Percentiles rank a stretch among this genome's conserved stretches.
These are phyloP conservation scores for Alternaria brassicae DNA, from an alignment of 2,329 filamentous ascomycete species.

Conservation along the genomic window DNA sequence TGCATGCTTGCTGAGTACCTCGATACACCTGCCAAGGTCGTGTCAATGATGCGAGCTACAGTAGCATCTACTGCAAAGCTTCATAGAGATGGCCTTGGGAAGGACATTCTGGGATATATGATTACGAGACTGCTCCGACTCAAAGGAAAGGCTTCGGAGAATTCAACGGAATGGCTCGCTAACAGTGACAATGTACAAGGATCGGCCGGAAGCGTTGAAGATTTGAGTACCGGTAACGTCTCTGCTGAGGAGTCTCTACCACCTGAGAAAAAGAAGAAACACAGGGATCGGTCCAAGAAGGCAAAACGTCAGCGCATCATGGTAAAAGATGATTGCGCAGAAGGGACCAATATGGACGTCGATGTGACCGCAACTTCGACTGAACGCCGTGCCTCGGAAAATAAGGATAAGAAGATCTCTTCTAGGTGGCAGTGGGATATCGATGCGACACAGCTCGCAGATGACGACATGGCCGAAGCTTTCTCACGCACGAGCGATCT, in stretches of 20 bases:
- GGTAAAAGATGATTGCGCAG: neutral
- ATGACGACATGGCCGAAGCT: neutral
- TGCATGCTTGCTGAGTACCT: slow-evolving; percentile 31
- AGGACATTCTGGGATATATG: slow-evolving; percentile 7
- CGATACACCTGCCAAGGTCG: slow-evolving; percentile 22
- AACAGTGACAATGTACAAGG: neutral
- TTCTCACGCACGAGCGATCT: slow-evolving; percentile 30
- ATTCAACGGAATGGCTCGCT: slow-evolving; percentile 7
- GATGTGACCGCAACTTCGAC: neutral
- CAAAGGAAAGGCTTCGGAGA: neutral
- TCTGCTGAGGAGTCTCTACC: neutral
- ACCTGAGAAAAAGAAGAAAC: neutral
- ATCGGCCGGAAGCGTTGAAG: neutral
- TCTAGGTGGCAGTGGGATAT: slow-evolving; percentile 33
- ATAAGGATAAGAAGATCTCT: slow-evolving; percentile 24
- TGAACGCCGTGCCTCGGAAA: neutral
- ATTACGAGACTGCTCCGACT: neutral
- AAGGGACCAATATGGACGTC: neutral
- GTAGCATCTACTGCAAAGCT: slow-evolving; percentile 16
- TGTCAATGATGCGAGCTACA: slow-evolving; percentile 17
- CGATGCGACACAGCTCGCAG: slow-evolving; percentile 1
- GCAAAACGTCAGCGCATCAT: neutral
- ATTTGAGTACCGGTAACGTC: neutral
- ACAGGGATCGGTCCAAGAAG: neutral
- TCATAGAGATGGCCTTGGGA: slow-evolving; percentile 13